Percentiles rank a stretch among this genome's conserved stretches.
phyloP scores from a whole-genome alignment of 2,329 filamentous ascomycete species.

The Sclerotinia trifoliorum region DNA sequence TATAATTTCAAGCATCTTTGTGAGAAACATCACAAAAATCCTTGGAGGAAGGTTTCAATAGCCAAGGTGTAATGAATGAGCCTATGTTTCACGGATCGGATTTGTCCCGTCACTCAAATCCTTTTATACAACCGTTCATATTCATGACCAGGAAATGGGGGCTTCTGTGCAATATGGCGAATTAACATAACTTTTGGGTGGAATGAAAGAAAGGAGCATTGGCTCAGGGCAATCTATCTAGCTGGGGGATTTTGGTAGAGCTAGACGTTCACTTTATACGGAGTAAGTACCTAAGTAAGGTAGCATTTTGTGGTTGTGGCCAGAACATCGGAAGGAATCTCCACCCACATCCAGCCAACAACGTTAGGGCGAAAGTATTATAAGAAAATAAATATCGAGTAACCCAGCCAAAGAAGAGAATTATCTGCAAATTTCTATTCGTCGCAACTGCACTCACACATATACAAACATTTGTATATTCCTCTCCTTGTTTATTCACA shows the following conservation, averaged over 20 bases:
- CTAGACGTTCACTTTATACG: background rate
- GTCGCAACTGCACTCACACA: background rate
- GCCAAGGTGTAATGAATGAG: background rate
- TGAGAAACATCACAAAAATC: background rate
- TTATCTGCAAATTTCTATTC: background rate
- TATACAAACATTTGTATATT: background rate
- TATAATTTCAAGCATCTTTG: background rate
- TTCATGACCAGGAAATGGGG: background rate
- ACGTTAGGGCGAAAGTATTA: background rate
- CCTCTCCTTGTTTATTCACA: background rate
- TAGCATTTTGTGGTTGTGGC: constrained; percentile 15
- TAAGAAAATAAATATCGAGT: constrained; percentile 4
- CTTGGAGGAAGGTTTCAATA: background rate
- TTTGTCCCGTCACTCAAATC: background rate
- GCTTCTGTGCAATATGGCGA: background rate
- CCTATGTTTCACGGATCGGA: background rate
- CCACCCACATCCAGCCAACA: background rate
- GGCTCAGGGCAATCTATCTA: background rate
- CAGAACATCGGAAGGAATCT: constrained; percentile 15
- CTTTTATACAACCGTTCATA: background rate
- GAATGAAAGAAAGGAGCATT: background rate
- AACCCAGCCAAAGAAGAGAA: background rate
- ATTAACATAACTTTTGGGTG: background rate
- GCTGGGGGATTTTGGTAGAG: background rate
- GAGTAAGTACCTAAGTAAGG: background rate